Base-by-base conservation (phyloP, 2,329 filamentous ascomycete genomes). In the Nannizzia gypsea region DNA sequence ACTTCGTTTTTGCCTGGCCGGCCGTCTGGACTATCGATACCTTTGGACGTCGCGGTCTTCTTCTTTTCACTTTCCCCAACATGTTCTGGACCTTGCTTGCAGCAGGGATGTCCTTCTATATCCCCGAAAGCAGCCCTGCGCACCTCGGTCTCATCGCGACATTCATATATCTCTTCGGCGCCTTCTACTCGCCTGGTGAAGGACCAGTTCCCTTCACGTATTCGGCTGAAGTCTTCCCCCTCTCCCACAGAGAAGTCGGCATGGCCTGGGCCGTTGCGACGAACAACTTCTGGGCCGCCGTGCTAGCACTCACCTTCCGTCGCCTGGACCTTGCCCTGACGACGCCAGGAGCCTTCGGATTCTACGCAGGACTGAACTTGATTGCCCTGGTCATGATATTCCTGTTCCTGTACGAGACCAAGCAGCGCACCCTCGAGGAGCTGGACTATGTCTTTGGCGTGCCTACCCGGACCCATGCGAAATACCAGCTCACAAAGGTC, bases 41-140 rank as follows among this genome's bases (percentile, higher is more conserved):
- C 0, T 86, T 81, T 62, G 84, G 83, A 24, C 81, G 84, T 38
- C 79, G 84, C 36, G 74, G 80, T 13, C 74, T 87, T 15, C 76
- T 86, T 1, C 73, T 86, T 0, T 85, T 86, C 69, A 86, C 84
- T 2, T 86, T 86, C 67, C 83, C 83, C 0, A 77, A 85, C 60
- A 86, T 86, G 83, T 81, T 81, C n/a, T 85, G 83, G 82, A 83
- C 82, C 2, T 72, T 86, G 13, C 75, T 86, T 0, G 81, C 81
- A 0, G 83, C 82, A 13, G 83, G 81, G 3, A 77, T 86, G 58
- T 83, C 78, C 66, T 83, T 81, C 56, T 76, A 81, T 46, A 78
- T 85, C 17, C 73, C 73, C 0, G 63, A 66, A 28, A 66, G 69
- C 74, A 64, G 15, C 54, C 65, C 68, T 0, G 75, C 77, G 0